A percentile compares a stretch with the other conserved stretches of the same genome.
phyloP scores from a whole-genome alignment of 345 rosid genomes.

The Draba incana region DNA sequence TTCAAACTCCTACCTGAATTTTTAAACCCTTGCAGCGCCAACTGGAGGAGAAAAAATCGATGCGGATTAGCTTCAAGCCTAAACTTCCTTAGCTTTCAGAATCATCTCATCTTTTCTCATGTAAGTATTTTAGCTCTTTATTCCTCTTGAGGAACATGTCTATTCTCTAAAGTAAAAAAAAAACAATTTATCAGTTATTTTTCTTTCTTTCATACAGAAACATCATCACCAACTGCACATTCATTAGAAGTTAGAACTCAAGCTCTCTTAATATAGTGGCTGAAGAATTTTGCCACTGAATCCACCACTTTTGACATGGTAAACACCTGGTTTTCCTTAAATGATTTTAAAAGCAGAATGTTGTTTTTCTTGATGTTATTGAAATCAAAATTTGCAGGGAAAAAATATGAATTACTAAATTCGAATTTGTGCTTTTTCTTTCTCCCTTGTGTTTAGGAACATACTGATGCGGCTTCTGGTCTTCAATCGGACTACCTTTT shows the following conservation, averaged over 20 bases:
- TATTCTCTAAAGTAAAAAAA: slow-evolving; percentile 17
- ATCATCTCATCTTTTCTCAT: slow-evolving; percentile 15
- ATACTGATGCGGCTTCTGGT: slow-evolving; percentile 23
- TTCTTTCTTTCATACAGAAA: slow-evolving; percentile 25
- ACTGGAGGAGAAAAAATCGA: slow-evolving; percentile 47
- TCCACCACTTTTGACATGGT: slow-evolving; percentile 21
- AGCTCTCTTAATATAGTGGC: slow-evolving; percentile 8
- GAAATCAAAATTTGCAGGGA: slow-evolving; percentile 4
- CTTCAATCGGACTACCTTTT: slow-evolving; percentile 17
- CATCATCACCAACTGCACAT: slow-evolving; percentile 6
- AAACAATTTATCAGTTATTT: not conserved
- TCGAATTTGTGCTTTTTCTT: not conserved
- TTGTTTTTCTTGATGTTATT: not conserved
- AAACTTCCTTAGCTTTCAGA: slow-evolving; percentile 39
- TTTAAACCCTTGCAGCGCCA: slow-evolving; percentile 55
- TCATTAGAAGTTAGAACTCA: slow-evolving; percentile 9
- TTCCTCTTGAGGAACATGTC: not conserved
- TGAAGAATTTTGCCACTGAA: slow-evolving; percentile 14
- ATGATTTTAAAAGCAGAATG: not conserved
- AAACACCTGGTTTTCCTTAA: slow-evolving; percentile 2
- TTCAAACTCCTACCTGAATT: slow-evolving; percentile 10
- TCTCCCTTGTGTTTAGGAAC: slow-evolving; percentile 19
- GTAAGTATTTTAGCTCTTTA: slow-evolving; percentile 27
- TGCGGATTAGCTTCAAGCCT: slow-evolving; percentile 52
- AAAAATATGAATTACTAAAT: not conserved